Conservation (phyloP, 176 grass and related monocot genomes). For the Triticum monococcum region DNA sequence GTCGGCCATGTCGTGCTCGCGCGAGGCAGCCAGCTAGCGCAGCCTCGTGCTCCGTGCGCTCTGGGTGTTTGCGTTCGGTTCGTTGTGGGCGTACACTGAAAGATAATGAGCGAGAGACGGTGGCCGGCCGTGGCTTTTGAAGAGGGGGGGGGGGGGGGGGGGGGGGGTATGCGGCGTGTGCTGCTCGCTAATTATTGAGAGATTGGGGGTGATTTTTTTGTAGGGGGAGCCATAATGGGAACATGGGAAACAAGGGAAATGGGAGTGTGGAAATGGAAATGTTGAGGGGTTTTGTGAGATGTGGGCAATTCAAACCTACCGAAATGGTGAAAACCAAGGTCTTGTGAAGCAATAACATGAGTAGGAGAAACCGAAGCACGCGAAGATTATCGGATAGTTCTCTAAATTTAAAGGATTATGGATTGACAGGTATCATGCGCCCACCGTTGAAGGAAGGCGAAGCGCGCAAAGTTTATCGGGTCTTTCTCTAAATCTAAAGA, state of each 20-base stretch:
- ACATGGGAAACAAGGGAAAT: background rate
- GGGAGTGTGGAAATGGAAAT: background rate
- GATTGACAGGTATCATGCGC: too few species aligned
- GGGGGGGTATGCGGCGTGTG: background rate
- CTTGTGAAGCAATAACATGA: background rate
- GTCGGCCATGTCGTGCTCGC: conserved; percentile 35
- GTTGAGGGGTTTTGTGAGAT: background rate
- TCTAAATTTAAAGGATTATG: background rate
- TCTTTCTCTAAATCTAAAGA: background rate
- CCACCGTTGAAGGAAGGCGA: too few species aligned
- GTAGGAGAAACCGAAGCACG: background rate
- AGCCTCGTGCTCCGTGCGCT: background rate
- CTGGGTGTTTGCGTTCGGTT: background rate
- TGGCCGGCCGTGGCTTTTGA: conserved; percentile 20
- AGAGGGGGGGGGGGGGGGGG: too few species aligned
- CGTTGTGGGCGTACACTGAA: background rate
- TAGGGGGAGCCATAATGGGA: background rate
- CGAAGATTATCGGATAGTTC: background rate
- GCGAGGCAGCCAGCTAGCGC: background rate
- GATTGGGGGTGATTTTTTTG: conserved; percentile 1
- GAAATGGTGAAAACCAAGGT: background rate
- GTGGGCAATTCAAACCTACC: background rate
- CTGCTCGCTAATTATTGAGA: background rate
- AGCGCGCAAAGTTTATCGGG: background rate
- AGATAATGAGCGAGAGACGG: background rate